A percentile compares a stretch with the other conserved stretches of the same genome.
These are phyloP conservation scores for Tricholoma bakamatsutake DNA, from an alignment of 768 basidiomycete genomes.

Conservation along the genomic window DNA sequence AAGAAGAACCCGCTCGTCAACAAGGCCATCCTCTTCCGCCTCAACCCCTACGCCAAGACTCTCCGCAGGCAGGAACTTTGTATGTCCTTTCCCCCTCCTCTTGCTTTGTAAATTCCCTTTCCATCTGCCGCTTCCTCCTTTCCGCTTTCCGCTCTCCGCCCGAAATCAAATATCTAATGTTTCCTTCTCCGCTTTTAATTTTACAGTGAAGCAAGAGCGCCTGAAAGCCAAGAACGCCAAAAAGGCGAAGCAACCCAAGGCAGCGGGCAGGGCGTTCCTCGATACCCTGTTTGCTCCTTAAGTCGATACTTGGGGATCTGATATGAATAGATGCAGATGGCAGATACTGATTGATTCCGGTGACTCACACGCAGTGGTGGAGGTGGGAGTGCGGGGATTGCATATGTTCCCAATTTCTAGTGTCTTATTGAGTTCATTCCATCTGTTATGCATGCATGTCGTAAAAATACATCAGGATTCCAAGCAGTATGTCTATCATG, in stretches of 20 bases:
- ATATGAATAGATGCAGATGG: background rate
- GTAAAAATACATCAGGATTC: background rate
- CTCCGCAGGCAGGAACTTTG: constrained; percentile 84
- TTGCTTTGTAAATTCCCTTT: too few species aligned
- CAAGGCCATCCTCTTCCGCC: constrained; percentile 91
- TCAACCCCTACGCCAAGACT: constrained; percentile 98
- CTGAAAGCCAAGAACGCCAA: constrained; percentile 56
- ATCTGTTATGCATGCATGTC: background rate
- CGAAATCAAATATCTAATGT: background rate
- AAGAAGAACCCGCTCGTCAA: constrained; percentile 98
- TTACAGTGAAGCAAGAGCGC: constrained; percentile 74
- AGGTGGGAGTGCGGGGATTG: background rate
- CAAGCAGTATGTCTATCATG: background rate
- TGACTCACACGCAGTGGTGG: background rate
- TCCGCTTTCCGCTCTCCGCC: background rate
- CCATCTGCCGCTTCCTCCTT: background rate
- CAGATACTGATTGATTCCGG: background rate
- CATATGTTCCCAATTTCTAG: background rate
- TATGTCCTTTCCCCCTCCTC: constrained; percentile 36
- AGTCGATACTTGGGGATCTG: constrained; percentile 18
- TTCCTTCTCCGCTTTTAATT: background rate
- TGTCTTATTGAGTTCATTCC: background rate
- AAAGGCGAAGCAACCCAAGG: constrained; percentile 56
- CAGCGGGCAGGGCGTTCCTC: constrained; percentile 82
- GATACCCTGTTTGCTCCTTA: constrained; percentile 80